Base-by-base conservation (phyloP, 2,329 filamentous ascomycete genomes). In the Stemphylium beticola region DNA sequence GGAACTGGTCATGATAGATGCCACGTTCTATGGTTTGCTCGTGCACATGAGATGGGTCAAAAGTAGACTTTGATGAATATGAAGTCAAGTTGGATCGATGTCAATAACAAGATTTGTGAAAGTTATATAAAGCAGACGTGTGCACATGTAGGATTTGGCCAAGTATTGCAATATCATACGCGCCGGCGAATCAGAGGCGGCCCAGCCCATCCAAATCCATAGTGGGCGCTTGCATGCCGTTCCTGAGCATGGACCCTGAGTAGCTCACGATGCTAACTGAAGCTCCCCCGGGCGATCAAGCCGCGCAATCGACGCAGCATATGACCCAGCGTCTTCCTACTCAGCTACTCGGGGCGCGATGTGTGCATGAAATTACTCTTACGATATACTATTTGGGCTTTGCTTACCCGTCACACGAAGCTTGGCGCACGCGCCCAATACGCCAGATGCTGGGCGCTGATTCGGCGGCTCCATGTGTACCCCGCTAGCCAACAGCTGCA, bases 401-500 rank as follows among this genome's bases (percentile, higher is more conserved):
- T 44, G 51, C 60, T 56, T 40, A 57, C 43, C 53, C 60, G 58
- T 49, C 17, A 58, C 58, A 54, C 49, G 18, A 36, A 15, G 2
- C 45, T 62, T 60, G 59, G 61, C 57, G 55, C 57, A 49, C 53
- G 22, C 22, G 37, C 18, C 31, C 38, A 42, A 47, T 38, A 44
- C 40, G 26, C 38, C 38, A n/a, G 41, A 31, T 40, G 55, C 58
- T 55, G 59, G 63, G 55, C 55, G 57, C 52, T 66, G 60, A 60
- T 68, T 64, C 57, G 66, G 65, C 66, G 61, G 64, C 64, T 71
- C 60, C 40, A 60, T 46, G 58, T 29, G 9, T 60, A 65, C 68
- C 66, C 68, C 70, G 60, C 70, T 66, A 68, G 55, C 58, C 62
- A 66, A 60, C 66, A 66, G 61, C 66, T 68, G 55, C 54, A 44